These are phyloP conservation scores for Scheffersomyces stipitis DNA, from an alignment of 805 yeast genomes.

Conservation along the genomic window DNA sequence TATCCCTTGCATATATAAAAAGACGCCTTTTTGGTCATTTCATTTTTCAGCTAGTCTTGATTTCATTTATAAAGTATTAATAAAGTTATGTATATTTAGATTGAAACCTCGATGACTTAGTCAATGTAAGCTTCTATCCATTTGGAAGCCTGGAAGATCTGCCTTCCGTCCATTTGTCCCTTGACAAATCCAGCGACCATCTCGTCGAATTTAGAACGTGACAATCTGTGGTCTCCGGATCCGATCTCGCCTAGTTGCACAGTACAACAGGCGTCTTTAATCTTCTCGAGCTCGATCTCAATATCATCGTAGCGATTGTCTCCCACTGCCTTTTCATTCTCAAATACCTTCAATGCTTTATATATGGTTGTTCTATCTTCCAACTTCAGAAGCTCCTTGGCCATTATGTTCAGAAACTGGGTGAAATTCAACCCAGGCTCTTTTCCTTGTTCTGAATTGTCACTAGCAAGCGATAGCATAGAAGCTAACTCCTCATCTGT, in stretches of 20 bases:
- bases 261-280: slow-evolving; percentile 48
- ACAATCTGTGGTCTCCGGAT: slow-evolving; percentile 44
- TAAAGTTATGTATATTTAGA: not conserved
- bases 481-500: slow-evolving; percentile 40
- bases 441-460: slow-evolving; percentile 4
- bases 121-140: slow-evolving; percentile 58
- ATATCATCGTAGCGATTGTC: slow-evolving; percentile 26
- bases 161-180: slow-evolving; percentile 57
- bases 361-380: slow-evolving; percentile 50
- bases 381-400: slow-evolving; percentile 52
- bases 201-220: slow-evolving; percentile 46
- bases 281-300: slow-evolving; percentile 47
- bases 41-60: not conserved
- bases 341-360: slow-evolving; percentile 60
- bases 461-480: slow-evolving; percentile 47
- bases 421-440: slow-evolving; percentile 53
- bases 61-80: not conserved
- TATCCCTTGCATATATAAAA: not conserved
- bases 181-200: slow-evolving; percentile 57
- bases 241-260: slow-evolving; percentile 48
- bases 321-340: slow-evolving; percentile 23
- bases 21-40: too few species aligned
- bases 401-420: slow-evolving; percentile 62
- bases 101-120: slow-evolving; percentile 15
- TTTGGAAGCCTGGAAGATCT: slow-evolving; percentile 57